phyloP scores from a whole-genome alignment of 2,329 filamentous ascomycete genomes.

The Cryphonectria radicalis region DNA sequence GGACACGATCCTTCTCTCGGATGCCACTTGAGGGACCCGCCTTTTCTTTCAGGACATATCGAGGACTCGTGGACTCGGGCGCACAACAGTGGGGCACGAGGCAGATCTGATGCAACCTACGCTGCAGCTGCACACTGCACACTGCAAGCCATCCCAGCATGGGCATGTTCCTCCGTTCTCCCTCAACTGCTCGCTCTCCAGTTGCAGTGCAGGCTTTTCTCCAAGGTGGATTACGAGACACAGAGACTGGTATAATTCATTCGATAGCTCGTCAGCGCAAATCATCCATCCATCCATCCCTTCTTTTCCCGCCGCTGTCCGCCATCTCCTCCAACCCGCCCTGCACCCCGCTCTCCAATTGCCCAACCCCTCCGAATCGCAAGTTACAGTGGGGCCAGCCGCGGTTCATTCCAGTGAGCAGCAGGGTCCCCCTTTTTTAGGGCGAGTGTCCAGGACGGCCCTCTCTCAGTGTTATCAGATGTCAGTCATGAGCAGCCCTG shows the following conservation, averaged over 20 bases:
- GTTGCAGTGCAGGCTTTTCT: not conserved
- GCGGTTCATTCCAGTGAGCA: too few species aligned
- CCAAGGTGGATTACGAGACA: not conserved
- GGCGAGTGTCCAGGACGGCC: conserved; percentile 1
- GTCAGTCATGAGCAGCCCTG: not conserved
- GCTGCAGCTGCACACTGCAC: not conserved
- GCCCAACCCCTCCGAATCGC: not conserved
- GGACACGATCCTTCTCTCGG: not conserved
- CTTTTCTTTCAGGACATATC: not conserved
- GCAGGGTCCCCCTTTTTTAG: not conserved
- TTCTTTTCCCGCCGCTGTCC: conserved; percentile 3
- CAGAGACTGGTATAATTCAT: not conserved
- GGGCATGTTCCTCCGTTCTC: not conserved
- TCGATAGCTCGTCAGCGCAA: not conserved
- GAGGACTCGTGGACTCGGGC: not conserved
- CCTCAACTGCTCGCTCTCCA: not conserved
- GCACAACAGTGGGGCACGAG: conserved; percentile 2
- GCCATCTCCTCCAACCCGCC: not conserved
- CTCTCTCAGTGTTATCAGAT: not conserved
- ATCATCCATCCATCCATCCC: not conserved
- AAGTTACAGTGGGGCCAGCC: conserved; percentile 1
- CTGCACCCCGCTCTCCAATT: conserved; percentile 20
- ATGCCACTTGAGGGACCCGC: not conserved
- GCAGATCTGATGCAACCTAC: conserved; percentile 8
- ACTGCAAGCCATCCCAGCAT: not conserved